Conservation (phyloP, 2,329 filamentous ascomycete genomes). For the Epichloe amarillans region DNA sequence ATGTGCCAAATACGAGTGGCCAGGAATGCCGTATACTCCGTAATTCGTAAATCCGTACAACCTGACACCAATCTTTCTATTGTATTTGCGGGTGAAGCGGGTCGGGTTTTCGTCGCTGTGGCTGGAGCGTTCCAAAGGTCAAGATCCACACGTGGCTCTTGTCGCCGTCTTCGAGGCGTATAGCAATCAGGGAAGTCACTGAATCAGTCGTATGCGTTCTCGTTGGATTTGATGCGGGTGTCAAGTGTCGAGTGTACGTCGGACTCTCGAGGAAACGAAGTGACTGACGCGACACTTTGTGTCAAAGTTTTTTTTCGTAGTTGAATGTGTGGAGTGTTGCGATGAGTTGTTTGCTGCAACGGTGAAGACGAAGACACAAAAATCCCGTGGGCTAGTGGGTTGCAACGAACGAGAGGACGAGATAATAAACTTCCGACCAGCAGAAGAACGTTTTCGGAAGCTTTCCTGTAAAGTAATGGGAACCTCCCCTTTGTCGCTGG, state of each 20-base stretch:
- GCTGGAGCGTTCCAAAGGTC: slow-evolving; percentile 4
- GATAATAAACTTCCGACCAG: slow-evolving; percentile 7
- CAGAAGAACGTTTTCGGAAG: slow-evolving; percentile 3
- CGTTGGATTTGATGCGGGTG: neutral
- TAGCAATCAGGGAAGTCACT: neutral
- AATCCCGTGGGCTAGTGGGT: neutral
- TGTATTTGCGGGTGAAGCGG: too few species aligned
- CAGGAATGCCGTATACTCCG: neutral
- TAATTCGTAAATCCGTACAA: neutral
- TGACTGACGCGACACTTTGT: too few species aligned
- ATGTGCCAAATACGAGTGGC: slow-evolving; percentile 1
- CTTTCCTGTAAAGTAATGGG: neutral
- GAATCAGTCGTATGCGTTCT: neutral
- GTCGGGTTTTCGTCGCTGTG: slow-evolving; percentile 4
- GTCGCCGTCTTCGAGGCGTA: neutral
- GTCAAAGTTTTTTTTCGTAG: too few species aligned
- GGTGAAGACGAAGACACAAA: neutral
- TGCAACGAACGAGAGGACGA: neutral
- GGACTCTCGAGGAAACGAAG: too few species aligned
- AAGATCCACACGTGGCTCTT: slow-evolving; percentile 5
- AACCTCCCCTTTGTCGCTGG: neutral
- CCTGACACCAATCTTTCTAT: neutral
- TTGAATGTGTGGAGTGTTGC: too few species aligned
- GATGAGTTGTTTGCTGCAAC: neutral
- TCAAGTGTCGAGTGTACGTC: too few species aligned